Conservation (phyloP, 108 stramenopile species). For the Bacterosira constricta region DNA sequence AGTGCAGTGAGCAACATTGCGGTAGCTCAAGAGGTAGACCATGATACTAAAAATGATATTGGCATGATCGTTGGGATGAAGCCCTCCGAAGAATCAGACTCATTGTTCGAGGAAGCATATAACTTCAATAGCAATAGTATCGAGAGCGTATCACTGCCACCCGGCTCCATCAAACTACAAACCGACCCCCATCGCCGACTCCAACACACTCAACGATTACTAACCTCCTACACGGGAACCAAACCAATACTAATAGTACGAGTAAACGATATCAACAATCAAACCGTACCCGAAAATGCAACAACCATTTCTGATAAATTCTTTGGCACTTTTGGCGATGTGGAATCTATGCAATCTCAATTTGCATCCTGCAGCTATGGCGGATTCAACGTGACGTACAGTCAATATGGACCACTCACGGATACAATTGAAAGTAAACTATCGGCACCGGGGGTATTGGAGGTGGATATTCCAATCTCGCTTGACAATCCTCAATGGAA, state of each 20-base stretch:
- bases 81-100: too few species aligned
- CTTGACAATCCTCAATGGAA: neutral
- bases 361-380: neutral
- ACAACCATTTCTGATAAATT: neutral
- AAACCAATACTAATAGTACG: neutral
- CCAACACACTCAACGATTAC: neutral
- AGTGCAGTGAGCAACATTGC: neutral
- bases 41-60: too few species aligned
- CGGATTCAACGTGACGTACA: neutral
- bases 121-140: too few species aligned
- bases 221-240: neutral
- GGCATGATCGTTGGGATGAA: too few species aligned
- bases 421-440: neutral
- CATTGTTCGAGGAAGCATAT: too few species aligned
- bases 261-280: neutral
- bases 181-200: neutral
- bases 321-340: neutral
- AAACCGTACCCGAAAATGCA: neutral
- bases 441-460: constrained; percentile 28
- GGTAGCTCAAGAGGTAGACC: too few species aligned
- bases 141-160: neutral
- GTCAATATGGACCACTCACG: too few species aligned
- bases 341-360: neutral
- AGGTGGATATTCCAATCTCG: constrained; percentile 3
- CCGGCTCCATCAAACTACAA: neutral